These are phyloP conservation scores for Casuarina cunninghamiana DNA, from an alignment of 306 rosid genomes.

Conservation along the genomic window DNA sequence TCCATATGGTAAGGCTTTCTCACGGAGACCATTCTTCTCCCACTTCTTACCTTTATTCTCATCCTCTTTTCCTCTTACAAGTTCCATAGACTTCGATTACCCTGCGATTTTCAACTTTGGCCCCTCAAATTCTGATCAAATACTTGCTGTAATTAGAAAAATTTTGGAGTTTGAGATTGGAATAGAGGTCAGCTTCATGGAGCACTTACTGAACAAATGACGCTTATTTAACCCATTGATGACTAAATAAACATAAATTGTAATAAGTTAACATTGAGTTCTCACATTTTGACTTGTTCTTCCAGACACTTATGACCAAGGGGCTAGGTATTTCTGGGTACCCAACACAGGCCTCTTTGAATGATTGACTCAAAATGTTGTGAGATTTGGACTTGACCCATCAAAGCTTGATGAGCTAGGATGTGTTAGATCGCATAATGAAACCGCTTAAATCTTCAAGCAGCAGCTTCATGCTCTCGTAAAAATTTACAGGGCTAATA, in stretches of 20 bases:
- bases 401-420: too few species aligned
- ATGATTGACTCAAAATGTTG: slow-evolving; percentile 27
- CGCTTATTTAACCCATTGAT: not conserved
- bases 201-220: not conserved
- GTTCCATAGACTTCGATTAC: slow-evolving; percentile 46
- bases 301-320: slow-evolving; percentile 75
- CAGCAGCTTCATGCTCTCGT: slow-evolving; percentile 61
- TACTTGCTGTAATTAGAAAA: slow-evolving; percentile 67
- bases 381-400: too few species aligned
- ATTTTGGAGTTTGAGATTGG: slow-evolving; percentile 78
- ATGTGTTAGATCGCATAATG: too few species aligned
- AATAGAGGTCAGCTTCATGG: slow-evolving; percentile 53
- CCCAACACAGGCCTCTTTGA: slow-evolving; percentile 95
- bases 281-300: not conserved
- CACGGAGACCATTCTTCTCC: slow-evolving; percentile 22
- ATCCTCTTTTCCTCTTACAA: slow-evolving; percentile 28
- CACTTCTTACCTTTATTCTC: slow-evolving; percentile 27
- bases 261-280: not conserved
- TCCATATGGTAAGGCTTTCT: too few species aligned
- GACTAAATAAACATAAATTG: not conserved
- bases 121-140: slow-evolving; percentile 87
- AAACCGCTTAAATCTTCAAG: too few species aligned
- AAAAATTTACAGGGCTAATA: slow-evolving; percentile 72
- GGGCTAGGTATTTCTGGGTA: slow-evolving; percentile 83
- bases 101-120: slow-evolving; percentile 85